Percentiles rank a stretch among this genome's conserved stretches.
These are phyloP conservation scores for Blastobotrys niveus DNA, from an alignment of 1,139 yeast species.

Conservation along the genomic window DNA sequence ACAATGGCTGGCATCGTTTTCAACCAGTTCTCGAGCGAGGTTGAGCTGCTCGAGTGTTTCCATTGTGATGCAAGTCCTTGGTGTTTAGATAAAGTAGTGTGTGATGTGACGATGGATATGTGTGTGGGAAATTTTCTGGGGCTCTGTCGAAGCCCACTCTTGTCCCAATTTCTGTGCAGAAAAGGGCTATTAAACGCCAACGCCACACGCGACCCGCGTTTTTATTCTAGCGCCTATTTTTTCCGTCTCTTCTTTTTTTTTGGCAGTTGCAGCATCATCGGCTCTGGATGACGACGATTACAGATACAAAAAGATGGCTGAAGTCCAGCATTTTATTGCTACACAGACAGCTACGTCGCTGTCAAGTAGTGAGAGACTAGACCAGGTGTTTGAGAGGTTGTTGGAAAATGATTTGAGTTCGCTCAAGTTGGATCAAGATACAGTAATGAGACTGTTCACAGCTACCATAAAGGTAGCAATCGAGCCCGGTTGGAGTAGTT, in stretches of 20 bases:
- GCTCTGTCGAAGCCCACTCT: no score
- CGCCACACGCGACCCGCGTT: no score
- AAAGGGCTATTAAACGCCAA: no score
- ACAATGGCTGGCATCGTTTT: conserved; percentile 34
- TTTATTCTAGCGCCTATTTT: no score
- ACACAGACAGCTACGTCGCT: conserved; percentile 8
- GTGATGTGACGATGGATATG: no score
- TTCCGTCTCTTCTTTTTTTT: no score
- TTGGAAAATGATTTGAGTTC: neutral
- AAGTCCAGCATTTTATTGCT: conserved; percentile 8
- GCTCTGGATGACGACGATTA: neutral
- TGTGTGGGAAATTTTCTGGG: no score
- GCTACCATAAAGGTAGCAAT: conserved; percentile 6
- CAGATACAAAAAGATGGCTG: neutral
- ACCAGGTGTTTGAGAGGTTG: conserved; percentile 7
- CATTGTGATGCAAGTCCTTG: conserved; percentile 10
- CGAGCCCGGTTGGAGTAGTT: conserved; percentile 4
- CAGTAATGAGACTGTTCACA: neutral
- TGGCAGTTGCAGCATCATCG: no score
- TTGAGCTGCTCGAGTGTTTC: conserved; percentile 34
- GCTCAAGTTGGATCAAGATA: conserved; percentile 3
- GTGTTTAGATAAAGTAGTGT: no score
- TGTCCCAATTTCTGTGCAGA: no score
- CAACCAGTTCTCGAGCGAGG: conserved; percentile 34
- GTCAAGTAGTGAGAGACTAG: conserved; percentile 1